Base-by-base conservation (phyloP, 768 basidiomycete species). In the Pisolithus orientalis region DNA sequence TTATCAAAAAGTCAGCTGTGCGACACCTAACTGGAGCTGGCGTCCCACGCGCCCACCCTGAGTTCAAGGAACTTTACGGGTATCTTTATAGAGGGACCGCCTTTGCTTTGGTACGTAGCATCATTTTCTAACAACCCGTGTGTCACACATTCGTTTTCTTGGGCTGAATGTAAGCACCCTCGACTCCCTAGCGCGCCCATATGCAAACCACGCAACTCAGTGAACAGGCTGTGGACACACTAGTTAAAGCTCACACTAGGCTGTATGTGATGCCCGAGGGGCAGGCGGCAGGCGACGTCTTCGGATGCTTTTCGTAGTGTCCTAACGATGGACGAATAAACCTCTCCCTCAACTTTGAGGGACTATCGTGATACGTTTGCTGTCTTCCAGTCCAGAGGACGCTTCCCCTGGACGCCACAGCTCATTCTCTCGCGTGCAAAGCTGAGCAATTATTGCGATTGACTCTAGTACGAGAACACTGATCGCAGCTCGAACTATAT, bases 41-140 rank as follows among this genome's bases (percentile, higher is more conserved):
- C 1, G 55, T 75, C 17, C 32, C 60, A 0, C 74, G 72, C 42
- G 59, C 64, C 0, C 70, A 76, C 38, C 44, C 59, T 4, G 74
- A 74, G 25, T 76, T 75, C 64, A 69, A 68, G 44, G 73, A 75
- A 0, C 45, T 73, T 6, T 76, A 65, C 32, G 66, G 70, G 17
- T 68, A 62, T 42, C 67, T 70, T n/a, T 74, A 74, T 51, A 67
- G 69, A 16, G 75, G 75, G 1, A 63, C 68, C 6, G 51, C 60
- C 34, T 76, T 76, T 58, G 70, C 75, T 9, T 55, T 76, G 39
- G 75, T 76, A 43, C 21, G 72, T 63, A 28, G 5, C 39, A 44
- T 40, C 13, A 21, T 28, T 43, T 47, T n/a, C 32, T 21, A 11
- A 13, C 13, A 4, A 17, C 32, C 4, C 28, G 34, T 11, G 14